A percentile compares a stretch with the other conserved stretches of the same genome.
phyloP scores from a whole-genome alignment of 805 yeast genomes.

The Zygoascus bituminiphila region DNA sequence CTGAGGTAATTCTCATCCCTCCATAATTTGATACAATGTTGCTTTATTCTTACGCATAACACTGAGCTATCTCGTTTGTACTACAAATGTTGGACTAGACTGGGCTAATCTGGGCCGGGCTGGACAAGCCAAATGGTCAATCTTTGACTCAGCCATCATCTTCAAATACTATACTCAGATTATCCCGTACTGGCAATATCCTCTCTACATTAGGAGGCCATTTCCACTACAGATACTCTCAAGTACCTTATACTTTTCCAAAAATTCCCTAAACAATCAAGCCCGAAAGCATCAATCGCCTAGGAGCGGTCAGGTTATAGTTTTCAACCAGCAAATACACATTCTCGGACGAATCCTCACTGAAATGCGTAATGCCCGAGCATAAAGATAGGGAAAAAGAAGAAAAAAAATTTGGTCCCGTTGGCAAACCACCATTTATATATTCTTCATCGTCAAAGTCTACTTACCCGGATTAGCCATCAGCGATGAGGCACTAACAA shows the following conservation, averaged over 20 bases:
- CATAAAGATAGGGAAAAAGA: conserved; percentile 66
- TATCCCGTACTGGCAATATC: background rate
- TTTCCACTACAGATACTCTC: background rate
- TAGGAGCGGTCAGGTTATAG: conserved; percentile 79
- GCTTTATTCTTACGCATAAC: no score
- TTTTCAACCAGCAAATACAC: conserved; percentile 99
- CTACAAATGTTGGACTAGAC: no score
- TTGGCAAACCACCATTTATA: conserved; percentile 4
- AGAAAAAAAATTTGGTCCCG: no score
- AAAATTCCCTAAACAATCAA: conserved; percentile 28
- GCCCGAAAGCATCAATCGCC: conserved; percentile 9
- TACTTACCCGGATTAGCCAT: conserved; percentile 4
- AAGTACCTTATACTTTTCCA: conserved; percentile 20
- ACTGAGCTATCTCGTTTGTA: no score
- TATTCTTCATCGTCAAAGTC: background rate
- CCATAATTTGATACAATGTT: no score
- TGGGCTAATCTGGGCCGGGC: no score
- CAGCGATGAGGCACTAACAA: conserved; percentile 10
- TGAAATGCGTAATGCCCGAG: conserved; percentile 99
- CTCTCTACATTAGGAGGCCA: background rate
- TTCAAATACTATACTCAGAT: background rate
- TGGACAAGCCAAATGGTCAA: no score
- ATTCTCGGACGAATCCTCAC: conserved; percentile 99
- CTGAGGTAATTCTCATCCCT: no score
- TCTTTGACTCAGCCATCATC: no score